Percentiles rank a stretch among this genome's conserved stretches.
Evolutionary conservation across 768 basidiomycete species (phyloP).

Genomic region (Tylopilus sp.): DNA sequence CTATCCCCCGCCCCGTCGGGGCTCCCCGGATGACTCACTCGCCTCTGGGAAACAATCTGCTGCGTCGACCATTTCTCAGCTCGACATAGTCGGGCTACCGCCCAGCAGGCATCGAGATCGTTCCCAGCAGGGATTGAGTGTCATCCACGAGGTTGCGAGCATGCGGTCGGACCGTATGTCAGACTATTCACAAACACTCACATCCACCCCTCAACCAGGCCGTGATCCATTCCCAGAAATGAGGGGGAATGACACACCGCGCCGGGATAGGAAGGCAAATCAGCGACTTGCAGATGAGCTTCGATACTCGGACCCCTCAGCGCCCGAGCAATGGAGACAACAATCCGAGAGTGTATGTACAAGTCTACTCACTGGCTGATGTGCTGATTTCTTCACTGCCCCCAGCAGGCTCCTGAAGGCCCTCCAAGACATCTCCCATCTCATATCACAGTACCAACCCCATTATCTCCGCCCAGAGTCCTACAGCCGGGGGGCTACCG

Average conservation of each 20-base stretch:
- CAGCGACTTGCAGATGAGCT: conserved; percentile 34
- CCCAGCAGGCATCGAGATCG: conserved; percentile 20
- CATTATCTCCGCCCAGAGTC: conserved; percentile 24
- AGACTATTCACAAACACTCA: conserved; percentile 22
- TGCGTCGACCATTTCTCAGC: conserved; percentile 31
- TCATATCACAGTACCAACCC: conserved; percentile 23
- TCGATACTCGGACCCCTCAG: conserved; percentile 32
- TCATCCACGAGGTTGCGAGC: conserved; percentile 33
- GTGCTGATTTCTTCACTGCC: neutral
- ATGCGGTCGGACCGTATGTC: conserved; percentile 23
- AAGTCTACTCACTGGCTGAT: neutral
- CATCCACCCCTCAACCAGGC: conserved; percentile 19
- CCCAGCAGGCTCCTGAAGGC: conserved; percentile 6
- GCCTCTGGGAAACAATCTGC: conserved; percentile 28
- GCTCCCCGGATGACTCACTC: conserved; percentile 28
- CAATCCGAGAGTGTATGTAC: conserved; percentile 19
- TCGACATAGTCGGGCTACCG: conserved; percentile 30
- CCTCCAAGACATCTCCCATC: conserved; percentile 18
- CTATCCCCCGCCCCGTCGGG: conserved; percentile 18
- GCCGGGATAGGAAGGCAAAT: conserved; percentile 19
- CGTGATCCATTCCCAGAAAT: conserved; percentile 10
- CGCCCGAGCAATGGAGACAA: conserved; percentile 31
- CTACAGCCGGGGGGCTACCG: conserved; percentile 18
- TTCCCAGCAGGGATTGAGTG: conserved; percentile 20
- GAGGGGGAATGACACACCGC: conserved; percentile 17